Evolutionary conservation across 1,284 basidiomycete genomes (phyloP).

Genomic region (Ceratobasidium sp.): DNA sequence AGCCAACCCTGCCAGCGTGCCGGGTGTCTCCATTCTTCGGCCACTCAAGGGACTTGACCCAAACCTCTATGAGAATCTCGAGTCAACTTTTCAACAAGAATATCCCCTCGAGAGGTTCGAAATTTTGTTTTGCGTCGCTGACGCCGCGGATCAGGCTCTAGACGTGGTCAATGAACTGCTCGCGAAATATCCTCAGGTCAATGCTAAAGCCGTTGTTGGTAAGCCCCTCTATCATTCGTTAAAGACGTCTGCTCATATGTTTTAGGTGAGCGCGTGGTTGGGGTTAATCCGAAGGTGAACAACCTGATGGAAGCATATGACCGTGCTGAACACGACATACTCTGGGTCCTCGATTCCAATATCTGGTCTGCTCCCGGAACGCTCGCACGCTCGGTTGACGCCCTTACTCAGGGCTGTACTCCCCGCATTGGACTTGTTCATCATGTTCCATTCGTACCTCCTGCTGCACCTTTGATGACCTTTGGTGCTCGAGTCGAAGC

Average conservation of each 20-base stretch:
- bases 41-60: constrained; percentile 91
- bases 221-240: constrained; percentile 48
- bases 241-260: constrained; percentile 19
- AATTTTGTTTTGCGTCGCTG: constrained; percentile 84
- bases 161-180: constrained; percentile 77
- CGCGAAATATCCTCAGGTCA: constrained; percentile 73
- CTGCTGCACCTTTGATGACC: constrained; percentile 60
- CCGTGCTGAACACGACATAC: constrained; percentile 82
- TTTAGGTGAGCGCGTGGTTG: constrained; percentile 74
- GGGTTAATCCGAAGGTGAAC: constrained; percentile 98
- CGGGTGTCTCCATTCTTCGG: constrained; percentile 89
- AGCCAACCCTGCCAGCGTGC: constrained; percentile 56
- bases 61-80: constrained; percentile 91
- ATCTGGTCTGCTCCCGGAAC: constrained; percentile 81
- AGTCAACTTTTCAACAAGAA: constrained; percentile 87
- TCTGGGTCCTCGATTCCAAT: constrained; percentile 98
- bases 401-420: constrained; percentile 56
- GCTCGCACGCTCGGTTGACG: constrained; percentile 84
- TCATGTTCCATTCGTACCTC: constrained; percentile 91
- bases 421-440: constrained; percentile 82
- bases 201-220: constrained; percentile 79
- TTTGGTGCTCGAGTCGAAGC: constrained; percentile 85
- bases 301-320: constrained; percentile 88
- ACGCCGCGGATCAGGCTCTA: constrained; percentile 82
- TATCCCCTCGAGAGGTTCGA: constrained; percentile 78